Conservation (phyloP, 2,329 filamentous ascomycete genomes). For the Clarireedia homoeocarpa region DNA sequence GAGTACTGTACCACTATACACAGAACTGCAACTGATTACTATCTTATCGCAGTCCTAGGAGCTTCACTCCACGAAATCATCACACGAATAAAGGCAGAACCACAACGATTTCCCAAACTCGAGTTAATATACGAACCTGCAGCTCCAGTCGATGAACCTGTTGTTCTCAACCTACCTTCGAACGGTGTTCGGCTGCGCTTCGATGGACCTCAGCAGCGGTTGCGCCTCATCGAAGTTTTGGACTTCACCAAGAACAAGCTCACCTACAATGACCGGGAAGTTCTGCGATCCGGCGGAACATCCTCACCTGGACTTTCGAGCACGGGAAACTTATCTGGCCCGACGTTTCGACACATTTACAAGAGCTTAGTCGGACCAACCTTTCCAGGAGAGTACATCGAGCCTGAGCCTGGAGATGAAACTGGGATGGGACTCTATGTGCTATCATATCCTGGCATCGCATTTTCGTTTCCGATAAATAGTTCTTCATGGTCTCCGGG, state of each 20-base stretch:
- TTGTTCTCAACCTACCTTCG: conserved; percentile 66
- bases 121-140: conserved; percentile 74
- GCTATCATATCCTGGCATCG: conserved; percentile 87
- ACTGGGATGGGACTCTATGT: conserved; percentile 68
- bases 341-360: conserved; percentile 83
- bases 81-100: conserved; percentile 80
- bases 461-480: conserved; percentile 81
- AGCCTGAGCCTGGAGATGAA: conserved; percentile 45
- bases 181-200: conserved; percentile 90
- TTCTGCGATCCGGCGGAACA: conserved; percentile 54
- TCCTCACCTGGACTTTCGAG: conserved; percentile 25
- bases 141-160: conserved; percentile 65
- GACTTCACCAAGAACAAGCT: conserved; percentile 84
- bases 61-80: conserved; percentile 86
- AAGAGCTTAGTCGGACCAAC: conserved; percentile 89
- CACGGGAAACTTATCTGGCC: conserved; percentile 43
- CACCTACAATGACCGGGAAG: conserved; percentile 72
- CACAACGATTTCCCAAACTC: conserved; percentile 72
- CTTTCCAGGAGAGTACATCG: conserved; percentile 86
- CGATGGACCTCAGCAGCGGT: conserved; percentile 84
- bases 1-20: neutral
- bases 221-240: conserved; percentile 82
- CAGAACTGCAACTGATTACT: conserved; percentile 10
- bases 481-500: conserved; percentile 64
- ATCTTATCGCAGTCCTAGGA: conserved; percentile 58